phyloP scores from a whole-genome alignment of 2,329 filamentous ascomycete species.

The Seiridium cupressi region DNA sequence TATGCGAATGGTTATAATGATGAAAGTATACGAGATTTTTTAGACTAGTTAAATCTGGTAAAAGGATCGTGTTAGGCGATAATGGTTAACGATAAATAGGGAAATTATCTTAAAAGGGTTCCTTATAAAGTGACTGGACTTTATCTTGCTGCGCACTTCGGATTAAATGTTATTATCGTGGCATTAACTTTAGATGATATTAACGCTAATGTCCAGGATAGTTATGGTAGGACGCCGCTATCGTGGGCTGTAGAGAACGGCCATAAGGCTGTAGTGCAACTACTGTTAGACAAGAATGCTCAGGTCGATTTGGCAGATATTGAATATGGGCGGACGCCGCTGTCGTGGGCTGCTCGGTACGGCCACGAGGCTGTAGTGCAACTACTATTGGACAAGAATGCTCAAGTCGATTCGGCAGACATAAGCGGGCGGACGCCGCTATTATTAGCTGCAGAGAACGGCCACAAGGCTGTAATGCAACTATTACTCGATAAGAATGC shows the following conservation, averaged over 20 bases:
- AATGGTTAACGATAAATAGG: neutral
- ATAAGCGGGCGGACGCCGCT: neutral
- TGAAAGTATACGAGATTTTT: neutral
- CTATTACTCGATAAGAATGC: neutral
- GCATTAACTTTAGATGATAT: neutral
- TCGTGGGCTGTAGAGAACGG: slow-evolving; percentile 1
- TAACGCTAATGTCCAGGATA: neutral
- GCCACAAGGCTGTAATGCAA: neutral
- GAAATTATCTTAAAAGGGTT: neutral
- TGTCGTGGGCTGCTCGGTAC: slow-evolving; percentile 1
- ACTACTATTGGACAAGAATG: neutral
- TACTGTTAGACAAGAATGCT: slow-evolving; percentile 1
- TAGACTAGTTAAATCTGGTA: neutral
- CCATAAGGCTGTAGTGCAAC: neutral
- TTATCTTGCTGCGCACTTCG: slow-evolving; percentile 8
- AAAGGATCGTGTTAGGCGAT: neutral
- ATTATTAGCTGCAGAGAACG: neutral
- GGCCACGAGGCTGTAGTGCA: neutral
- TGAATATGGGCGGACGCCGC: neutral
- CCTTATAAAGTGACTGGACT: neutral
- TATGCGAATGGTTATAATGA: neutral
- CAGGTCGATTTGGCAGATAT: neutral
- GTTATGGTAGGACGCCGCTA: neutral
- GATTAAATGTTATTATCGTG: neutral
- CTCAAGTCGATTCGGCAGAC: neutral